Percentiles rank a stretch among this genome's conserved stretches.
Conservation (phyloP, 2,329 filamentous ascomycete species). For the Sporothrix curviconia region DNA sequence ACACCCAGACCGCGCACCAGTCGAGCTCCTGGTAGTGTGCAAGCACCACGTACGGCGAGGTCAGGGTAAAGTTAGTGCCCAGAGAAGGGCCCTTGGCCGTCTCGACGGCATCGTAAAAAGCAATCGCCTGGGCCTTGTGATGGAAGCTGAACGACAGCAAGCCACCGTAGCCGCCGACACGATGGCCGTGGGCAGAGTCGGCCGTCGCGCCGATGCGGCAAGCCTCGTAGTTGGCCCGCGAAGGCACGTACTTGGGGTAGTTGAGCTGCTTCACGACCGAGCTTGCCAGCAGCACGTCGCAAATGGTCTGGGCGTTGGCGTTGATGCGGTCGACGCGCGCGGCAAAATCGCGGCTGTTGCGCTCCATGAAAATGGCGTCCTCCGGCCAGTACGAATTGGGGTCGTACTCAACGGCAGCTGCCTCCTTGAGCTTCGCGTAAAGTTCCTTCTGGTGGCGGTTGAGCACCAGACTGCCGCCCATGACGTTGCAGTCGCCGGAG, state of each 20-base stretch:
- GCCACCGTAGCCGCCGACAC: constrained; percentile 79
- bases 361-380: constrained; percentile 89
- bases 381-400: constrained; percentile 93
- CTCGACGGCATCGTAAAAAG: constrained; percentile 79
- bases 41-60: constrained; percentile 82
- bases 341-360: constrained; percentile 90
- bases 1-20: constrained; percentile 85
- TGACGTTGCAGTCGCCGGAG: constrained; percentile 95
- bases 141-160: constrained; percentile 80
- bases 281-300: constrained; percentile 58
- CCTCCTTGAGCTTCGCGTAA: constrained; percentile 62
- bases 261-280: constrained; percentile 67
- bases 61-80: constrained; percentile 93
- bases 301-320: constrained; percentile 75
- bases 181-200: constrained; percentile 71
- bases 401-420: constrained; percentile 55
- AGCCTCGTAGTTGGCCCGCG: constrained; percentile 61
- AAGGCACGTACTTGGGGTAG: constrained; percentile 73
- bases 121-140: constrained; percentile 60
- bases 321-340: constrained; percentile 80
- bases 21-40: constrained; percentile 87
- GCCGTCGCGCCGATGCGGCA: constrained; percentile 49
- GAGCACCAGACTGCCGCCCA: constrained; percentile 72
- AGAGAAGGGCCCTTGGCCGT: constrained; percentile 91
- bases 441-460: constrained; percentile 42